Evolutionary conservation across 257 asterid species (phyloP), one percentile per base, ranked within the genome.

Genomic region (Haberlea rhodopensis): DNA sequence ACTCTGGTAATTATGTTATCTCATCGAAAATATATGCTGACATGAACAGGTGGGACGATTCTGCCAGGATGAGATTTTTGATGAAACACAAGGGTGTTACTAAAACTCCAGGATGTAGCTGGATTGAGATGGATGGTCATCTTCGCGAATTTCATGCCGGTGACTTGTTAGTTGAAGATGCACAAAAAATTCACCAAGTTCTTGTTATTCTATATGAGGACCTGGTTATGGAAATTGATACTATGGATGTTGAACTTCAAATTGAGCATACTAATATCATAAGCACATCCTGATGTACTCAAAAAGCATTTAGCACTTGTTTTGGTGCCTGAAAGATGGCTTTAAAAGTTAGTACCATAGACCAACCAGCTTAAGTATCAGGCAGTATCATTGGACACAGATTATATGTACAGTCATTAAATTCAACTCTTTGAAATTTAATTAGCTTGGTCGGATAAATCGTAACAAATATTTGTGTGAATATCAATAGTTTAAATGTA

Each of bases 41-140:
- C 62, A 64, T 76, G 79, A 79, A 75, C 56, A 82, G 83, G 78
- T 84, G 98, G 96, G 86, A 79, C 20, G 97, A 92, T 71, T 82
- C 87, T 34, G 97, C 95, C 43, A 87, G 76, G 77, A 76, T 92
- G 89, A 79, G 91, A 77, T 25, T 70, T 37, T 64, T 87, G 57
- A 91, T 89, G 98, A 84, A 72, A 76, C 75, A 85, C 34, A 89
- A 85, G 58, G 90, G 96, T 56, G 87, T 91, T 31, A 71, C 74
- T 6, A 91, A 91, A 77, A 85, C 87, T 53, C 98, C 97, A 1
- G 95, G 96, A 55, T 89, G 98, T 78, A 91, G 97, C 75, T 91
- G 95, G 96, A 74, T 89, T 60, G 96, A 87, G 83, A 81, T 78
- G 80, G 89, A 77, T 15, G 81, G 92, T 61, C 78, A 71, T 16